Percentiles rank a stretch among this genome's conserved stretches.
Conservation (phyloP, 306 rosid species). For the Dryas octopetala region DNA sequence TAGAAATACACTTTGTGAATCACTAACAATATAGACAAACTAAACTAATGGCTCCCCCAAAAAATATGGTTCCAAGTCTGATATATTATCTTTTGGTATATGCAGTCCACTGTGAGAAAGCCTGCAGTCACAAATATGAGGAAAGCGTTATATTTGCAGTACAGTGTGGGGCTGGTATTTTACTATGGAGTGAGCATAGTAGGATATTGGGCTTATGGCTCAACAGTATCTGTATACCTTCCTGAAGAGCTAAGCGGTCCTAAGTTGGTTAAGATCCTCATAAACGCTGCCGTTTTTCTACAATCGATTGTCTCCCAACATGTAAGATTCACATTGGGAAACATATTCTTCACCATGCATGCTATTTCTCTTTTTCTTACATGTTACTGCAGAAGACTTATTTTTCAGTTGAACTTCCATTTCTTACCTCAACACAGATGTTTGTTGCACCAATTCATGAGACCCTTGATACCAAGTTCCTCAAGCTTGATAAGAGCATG, state of each 20-base stretch:
- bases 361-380: background rate
- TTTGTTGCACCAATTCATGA: constrained; percentile 54
- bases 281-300: constrained; percentile 43
- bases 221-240: constrained; percentile 41
- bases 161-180: constrained; percentile 36
- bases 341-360: background rate
- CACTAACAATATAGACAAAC: background rate
- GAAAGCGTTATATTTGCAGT: constrained; percentile 46
- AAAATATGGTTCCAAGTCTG: background rate
- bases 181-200: constrained; percentile 44
- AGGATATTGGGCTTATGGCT: constrained; percentile 69
- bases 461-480: constrained; percentile 47
- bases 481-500: constrained; percentile 37
- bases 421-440: constrained; percentile 32
- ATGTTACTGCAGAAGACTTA: background rate
- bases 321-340: constrained; percentile 24
- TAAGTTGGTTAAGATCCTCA: constrained; percentile 41
- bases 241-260: constrained; percentile 52
- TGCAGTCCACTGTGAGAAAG: constrained; percentile 49
- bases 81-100: background rate
- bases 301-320: constrained; percentile 58
- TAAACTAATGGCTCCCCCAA: background rate
- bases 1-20: background rate
- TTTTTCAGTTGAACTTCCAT: background rate
- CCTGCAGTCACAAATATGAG: constrained; percentile 58